Conservation (phyloP, 2,329 filamentous ascomycete species). For the Trichoderma aggressivum region DNA sequence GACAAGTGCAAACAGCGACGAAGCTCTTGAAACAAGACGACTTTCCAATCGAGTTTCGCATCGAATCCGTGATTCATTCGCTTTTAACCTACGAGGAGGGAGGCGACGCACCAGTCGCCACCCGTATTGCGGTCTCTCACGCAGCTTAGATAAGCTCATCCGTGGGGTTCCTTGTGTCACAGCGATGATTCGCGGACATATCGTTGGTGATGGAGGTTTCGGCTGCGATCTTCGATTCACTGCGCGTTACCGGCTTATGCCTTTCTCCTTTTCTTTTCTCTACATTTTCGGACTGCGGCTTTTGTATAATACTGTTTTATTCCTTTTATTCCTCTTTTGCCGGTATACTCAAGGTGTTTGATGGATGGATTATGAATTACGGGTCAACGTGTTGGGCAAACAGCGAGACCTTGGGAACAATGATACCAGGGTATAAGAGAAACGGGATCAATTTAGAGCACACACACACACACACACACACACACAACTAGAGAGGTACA, state of each 20-base stretch:
- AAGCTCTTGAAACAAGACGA: constrained; percentile 25
- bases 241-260: background rate
- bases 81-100: constrained; percentile 16
- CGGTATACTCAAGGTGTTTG: constrained; percentile 2
- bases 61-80: constrained; percentile 20
- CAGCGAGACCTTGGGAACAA: background rate
- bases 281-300: background rate
- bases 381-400: constrained; percentile 6
- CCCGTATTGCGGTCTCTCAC: constrained; percentile 7
- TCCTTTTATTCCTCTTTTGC: background rate
- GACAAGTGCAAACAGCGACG: constrained; percentile 81
- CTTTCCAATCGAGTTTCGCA: constrained; percentile 9
- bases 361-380: constrained; percentile 12
- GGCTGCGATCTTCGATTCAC: background rate
- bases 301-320: constrained; percentile 1
- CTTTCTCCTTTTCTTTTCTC: background rate
- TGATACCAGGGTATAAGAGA: constrained; percentile 9
- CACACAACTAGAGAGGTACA: constrained; percentile 10
- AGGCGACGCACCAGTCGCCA: background rate
- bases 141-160: background rate
- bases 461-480: background rate
- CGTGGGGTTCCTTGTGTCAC: constrained; percentile 10
- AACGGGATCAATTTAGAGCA: constrained; percentile 10
- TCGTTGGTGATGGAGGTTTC: constrained; percentile 10
- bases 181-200: constrained; percentile 13